Conservation (phyloP, 805 yeast species). For the Yamadazyma scolyti region DNA sequence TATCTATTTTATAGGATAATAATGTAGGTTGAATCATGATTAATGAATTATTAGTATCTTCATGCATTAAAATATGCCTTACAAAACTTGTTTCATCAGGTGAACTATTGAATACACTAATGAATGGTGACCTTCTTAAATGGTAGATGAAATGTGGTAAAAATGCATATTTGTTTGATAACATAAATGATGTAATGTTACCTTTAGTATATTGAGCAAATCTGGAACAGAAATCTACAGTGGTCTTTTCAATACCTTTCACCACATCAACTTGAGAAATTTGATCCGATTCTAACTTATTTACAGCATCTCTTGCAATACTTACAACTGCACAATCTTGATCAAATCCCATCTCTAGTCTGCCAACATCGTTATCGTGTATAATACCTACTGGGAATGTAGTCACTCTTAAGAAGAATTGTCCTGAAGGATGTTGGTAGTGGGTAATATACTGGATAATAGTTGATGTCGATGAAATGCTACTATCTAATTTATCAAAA, state of each 20-base stretch:
- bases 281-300: slow-evolving; percentile 61
- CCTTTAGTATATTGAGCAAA: slow-evolving; percentile 92
- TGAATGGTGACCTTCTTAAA: slow-evolving; percentile 91
- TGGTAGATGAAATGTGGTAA: slow-evolving; percentile 96
- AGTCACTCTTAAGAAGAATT: slow-evolving; percentile 85
- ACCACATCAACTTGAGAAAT: slow-evolving; percentile 83
- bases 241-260: slow-evolving; percentile 89
- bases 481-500: slow-evolving; percentile 51
- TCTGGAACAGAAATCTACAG: slow-evolving; percentile 85
- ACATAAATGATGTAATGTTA: slow-evolving; percentile 75
- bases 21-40: slow-evolving; percentile 98
- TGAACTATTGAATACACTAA: slow-evolving; percentile 94
- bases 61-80: slow-evolving; percentile 86
- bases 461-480: slow-evolving; percentile 3
- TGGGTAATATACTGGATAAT: slow-evolving; percentile 87
- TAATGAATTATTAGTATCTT: slow-evolving; percentile 87
- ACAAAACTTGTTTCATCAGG: slow-evolving; percentile 99
- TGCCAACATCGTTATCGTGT: slow-evolving; percentile 47
- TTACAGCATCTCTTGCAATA: slow-evolving; percentile 84
- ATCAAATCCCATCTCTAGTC: slow-evolving; percentile 71
- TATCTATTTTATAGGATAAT: slow-evolving; percentile 53
- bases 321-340: slow-evolving; percentile 98
- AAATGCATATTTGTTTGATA: slow-evolving; percentile 78
- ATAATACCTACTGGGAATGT: slow-evolving; percentile 55
- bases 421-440: slow-evolving; percentile 94